Evolutionary conservation across 2,329 filamentous ascomycete species (phyloP).

Genomic region (Colletotrichum sansevieriae): DNA sequence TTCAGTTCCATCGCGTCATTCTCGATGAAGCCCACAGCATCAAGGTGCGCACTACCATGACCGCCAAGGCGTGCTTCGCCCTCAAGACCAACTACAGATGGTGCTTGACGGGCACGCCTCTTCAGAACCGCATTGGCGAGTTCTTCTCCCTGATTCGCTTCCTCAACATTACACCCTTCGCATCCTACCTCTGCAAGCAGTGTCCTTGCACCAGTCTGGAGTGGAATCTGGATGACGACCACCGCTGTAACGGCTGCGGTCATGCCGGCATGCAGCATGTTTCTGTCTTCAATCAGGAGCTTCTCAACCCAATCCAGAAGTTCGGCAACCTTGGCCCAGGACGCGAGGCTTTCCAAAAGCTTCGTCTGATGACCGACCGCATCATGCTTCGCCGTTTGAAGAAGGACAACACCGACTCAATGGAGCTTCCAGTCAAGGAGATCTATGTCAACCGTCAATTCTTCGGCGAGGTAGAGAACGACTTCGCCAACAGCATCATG

Average conservation of each 20-base stretch:
- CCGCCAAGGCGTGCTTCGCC: slow-evolving; percentile 95
- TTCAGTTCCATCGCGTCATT: slow-evolving; percentile 90
- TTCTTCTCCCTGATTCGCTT: slow-evolving; percentile 96
- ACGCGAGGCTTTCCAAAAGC: slow-evolving; percentile 79
- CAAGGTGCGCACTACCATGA: slow-evolving; percentile 89
- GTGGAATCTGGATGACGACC: slow-evolving; percentile 82
- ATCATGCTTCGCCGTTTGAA: slow-evolving; percentile 98
- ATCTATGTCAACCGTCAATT: slow-evolving; percentile 94
- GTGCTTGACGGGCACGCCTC: slow-evolving; percentile 94
- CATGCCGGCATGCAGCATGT: slow-evolving; percentile 60
- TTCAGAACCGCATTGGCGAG: slow-evolving; percentile 97
- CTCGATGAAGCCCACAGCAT: slow-evolving; percentile 97
- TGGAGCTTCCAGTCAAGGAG: slow-evolving; percentile 97
- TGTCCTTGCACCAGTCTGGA: slow-evolving; percentile 86
- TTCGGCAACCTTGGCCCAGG: slow-evolving; percentile 74
- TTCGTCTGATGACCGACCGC: slow-evolving; percentile 88
- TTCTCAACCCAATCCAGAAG: slow-evolving; percentile 84
- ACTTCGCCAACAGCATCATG: slow-evolving; percentile 97
- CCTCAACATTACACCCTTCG: slow-evolving; percentile 88
- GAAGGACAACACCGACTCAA: slow-evolving; percentile 90
- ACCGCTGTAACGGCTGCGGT: slow-evolving; percentile 76
- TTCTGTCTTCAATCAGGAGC: slow-evolving; percentile 89
- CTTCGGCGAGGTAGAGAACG: slow-evolving; percentile 95
- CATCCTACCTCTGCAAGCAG: slow-evolving; percentile 92
- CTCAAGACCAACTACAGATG: slow-evolving; percentile 90